Evolutionary conservation across 306 rosid species (phyloP), one percentile per base, ranked within the genome.

Genomic region (Cicer judaicum): DNA sequence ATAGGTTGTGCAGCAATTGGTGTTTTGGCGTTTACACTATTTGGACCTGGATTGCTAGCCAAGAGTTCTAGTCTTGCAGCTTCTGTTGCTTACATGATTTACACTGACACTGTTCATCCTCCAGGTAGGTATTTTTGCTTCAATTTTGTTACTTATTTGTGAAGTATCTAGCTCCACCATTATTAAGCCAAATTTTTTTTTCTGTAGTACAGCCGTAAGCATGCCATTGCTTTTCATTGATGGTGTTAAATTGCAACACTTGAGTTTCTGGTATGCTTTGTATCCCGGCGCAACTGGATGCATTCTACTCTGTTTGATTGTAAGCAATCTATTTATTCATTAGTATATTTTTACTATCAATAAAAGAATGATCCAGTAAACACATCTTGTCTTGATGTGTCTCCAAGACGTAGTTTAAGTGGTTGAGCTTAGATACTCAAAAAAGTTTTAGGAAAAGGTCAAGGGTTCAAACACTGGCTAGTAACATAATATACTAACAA

Each of bases 1-100:
- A 90, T 91, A 67, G 98, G 97, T 14, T 90, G 98, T 66, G 96
- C 98, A 55, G 93, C 89, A 75, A 88, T 94, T 29, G 97, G 98
- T 10, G 98, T 91, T 1, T 15, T 82, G 57, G 90, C 97, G 36
- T 78, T 90, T 74, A 70, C 90, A 42, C 4, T 89, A 11, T 81
- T 91, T 14, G 98, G 97, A 54, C 95, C 98, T 1, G 97, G 98
- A 57, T 94, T 89, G 98, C 81, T 88, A 21, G 92, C 98, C n/a
- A 79, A 88, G 80, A 85, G 95, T 73, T 66, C 78, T 73, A 87
- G 89, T 61, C 82, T 94, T 7, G 87, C 97, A 2, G 92, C 93
- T 21, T 94, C 90, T 78, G 71, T 91, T 64, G 97, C 93, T 24
- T 91, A 91, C 81, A 94, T 94, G 98, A 91, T 87, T 72, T 85